Base-by-base conservation (phyloP, 2,329 filamentous ascomycete species). In the Fusarium albosuccineum region DNA sequence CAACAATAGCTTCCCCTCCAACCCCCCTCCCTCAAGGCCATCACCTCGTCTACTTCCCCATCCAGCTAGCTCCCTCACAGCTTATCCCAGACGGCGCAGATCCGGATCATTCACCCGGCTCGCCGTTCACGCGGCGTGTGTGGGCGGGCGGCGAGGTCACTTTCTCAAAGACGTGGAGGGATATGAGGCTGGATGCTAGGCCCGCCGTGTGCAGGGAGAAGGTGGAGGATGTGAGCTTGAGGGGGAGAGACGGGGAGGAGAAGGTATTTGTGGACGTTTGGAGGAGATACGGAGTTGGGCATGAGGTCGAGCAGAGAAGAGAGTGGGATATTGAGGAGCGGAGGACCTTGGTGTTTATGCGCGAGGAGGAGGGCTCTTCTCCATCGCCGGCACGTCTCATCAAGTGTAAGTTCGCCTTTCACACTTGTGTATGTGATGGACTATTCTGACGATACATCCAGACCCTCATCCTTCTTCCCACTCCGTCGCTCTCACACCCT, bases 1-100 rank as follows among this genome's bases (percentile, higher is more conserved):
- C 73, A 3, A 39, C 13, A 6, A 52, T 70, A 52, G 50, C 67
- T 6, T 67, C 68, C 4, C 76, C 76, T n/a, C 57, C 75, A 2
- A 44, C n/a, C 6, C 45, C 76, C 4, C 79, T 91, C 7, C 89
- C 90, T 0, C 83, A 87, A 30, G 92, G 91, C 36, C 90, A 97
- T 76, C 94, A 97, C 77, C 84, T 97, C 36, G 88, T 95, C 67
- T 97, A 97, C 82, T 97, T 97, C 80, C 93, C 94, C 61, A 86
- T 91, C 10, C 86, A 89, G 65, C 82, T 91, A 16, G 82, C 86
- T 1, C 81, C 87, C 13, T 86, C 85, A 8, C 71, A 82, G 34
- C 86, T 98, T 42, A 85, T 93, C 16, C 82, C 88, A 2, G 96
- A 99, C 80, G 95, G 96, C 59, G 97, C 94, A 1, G 95, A 98